Evolutionary conservation across 768 basidiomycete species (phyloP).

Genomic region (Mycena floridula): DNA sequence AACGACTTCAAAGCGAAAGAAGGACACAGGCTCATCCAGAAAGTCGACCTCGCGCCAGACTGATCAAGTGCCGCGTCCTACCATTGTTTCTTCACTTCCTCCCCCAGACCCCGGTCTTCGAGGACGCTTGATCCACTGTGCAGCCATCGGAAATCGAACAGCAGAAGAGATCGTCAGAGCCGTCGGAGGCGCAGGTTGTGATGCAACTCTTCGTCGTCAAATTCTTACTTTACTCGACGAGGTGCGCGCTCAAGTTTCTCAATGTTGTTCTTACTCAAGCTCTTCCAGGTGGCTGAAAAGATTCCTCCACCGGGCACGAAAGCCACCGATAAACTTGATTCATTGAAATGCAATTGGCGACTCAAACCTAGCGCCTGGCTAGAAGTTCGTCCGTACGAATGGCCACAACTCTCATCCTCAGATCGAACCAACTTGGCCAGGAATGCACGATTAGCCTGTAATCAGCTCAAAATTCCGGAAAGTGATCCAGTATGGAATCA

Average conservation of each 20-base stretch:
- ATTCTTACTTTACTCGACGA: slow-evolving; percentile 44
- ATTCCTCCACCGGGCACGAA: slow-evolving; percentile 22
- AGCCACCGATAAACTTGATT: slow-evolving; percentile 19
- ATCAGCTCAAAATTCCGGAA: slow-evolving; percentile 47
- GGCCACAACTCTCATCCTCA: slow-evolving; percentile 39
- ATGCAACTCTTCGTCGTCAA: slow-evolving; percentile 29
- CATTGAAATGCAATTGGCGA: slow-evolving; percentile 35
- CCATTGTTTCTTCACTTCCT: slow-evolving; percentile 19
- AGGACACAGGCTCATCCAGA: slow-evolving; percentile 28
- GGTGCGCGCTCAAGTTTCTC: slow-evolving; percentile 22
- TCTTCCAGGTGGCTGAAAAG: slow-evolving; percentile 46
- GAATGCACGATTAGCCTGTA: slow-evolving; percentile 43
- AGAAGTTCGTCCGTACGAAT: slow-evolving; percentile 67
- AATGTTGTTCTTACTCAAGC: too few species aligned
- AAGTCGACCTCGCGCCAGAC: slow-evolving; percentile 26
- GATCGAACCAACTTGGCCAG: slow-evolving; percentile 47
- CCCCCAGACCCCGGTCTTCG: slow-evolving; percentile 26
- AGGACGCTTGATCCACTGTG: slow-evolving; percentile 45
- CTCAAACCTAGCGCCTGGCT: slow-evolving; percentile 57
- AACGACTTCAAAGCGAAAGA: slow-evolving; percentile 29
- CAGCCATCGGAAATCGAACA: slow-evolving; percentile 43
- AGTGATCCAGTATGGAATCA: slow-evolving; percentile 60
- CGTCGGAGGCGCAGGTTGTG: slow-evolving; percentile 37
- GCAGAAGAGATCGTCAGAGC: slow-evolving; percentile 41
- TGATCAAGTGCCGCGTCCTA: slow-evolving; percentile 21